Evolutionary conservation across 1,284 basidiomycete genomes (phyloP).

Genomic region (Trametes sp.): DNA sequence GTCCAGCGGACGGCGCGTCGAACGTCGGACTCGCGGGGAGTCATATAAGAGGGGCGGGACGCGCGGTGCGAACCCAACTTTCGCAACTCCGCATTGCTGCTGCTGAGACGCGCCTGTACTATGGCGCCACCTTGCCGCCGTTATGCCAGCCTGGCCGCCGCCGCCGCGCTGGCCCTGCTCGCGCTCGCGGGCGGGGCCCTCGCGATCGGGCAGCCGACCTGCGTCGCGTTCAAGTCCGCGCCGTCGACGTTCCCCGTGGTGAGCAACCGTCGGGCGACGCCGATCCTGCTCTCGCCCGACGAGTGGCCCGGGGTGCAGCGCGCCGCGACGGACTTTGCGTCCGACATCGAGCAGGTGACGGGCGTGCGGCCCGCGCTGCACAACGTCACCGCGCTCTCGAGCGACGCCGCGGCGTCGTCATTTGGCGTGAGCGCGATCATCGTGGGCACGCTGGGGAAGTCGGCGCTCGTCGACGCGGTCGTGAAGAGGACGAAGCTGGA

Average conservation of each 20-base stretch:
- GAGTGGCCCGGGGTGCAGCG: conserved; percentile 74
- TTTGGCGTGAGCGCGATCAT: conserved; percentile 55
- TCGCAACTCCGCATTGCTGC: neutral
- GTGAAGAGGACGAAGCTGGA: conserved; percentile 61
- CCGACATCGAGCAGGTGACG: conserved; percentile 69
- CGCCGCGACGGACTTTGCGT: conserved; percentile 65
- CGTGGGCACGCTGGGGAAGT: conserved; percentile 71
- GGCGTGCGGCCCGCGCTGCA: conserved; percentile 55
- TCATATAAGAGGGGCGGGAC: neutral
- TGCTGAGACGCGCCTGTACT: neutral
- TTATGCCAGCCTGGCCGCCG: neutral
- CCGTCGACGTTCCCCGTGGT: conserved; percentile 52
- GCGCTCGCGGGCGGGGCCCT: conserved; percentile 25
- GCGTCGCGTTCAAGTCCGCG: conserved; percentile 42
- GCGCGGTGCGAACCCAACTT: neutral
- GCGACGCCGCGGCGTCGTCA: conserved; percentile 29
- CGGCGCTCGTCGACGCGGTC: conserved; percentile 62
- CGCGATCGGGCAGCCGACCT: conserved; percentile 45
- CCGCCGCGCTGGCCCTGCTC: conserved; percentile 13
- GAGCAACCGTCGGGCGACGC: conserved; percentile 51
- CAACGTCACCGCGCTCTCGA: conserved; percentile 49
- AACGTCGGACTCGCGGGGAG: neutral
- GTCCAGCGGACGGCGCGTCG: conserved; percentile 9
- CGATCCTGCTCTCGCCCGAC: conserved; percentile 59
- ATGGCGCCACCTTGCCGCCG: conserved; percentile 6